Percentiles rank a stretch among this genome's conserved stretches.
These are phyloP conservation scores for Brassica nigra DNA, from an alignment of 345 rosid genomes.

Conservation along the genomic window DNA sequence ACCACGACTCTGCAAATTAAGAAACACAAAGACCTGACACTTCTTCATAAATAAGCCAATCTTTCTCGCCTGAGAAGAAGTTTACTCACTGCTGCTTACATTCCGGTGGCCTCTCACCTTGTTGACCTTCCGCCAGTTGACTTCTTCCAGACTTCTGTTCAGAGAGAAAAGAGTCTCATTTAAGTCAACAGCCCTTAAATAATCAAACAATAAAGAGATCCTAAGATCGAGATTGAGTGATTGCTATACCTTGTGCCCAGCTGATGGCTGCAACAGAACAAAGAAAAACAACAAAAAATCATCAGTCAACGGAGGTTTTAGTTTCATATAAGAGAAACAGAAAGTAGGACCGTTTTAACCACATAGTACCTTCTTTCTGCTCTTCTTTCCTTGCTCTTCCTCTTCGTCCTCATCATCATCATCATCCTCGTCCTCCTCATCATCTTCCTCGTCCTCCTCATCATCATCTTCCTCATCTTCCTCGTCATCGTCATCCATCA, in stretches of 20 bases:
- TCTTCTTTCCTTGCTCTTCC: conserved; percentile 18
- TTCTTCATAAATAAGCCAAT: background rate
- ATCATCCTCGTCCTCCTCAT: background rate
- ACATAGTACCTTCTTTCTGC: conserved; percentile 13
- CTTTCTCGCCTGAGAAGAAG: background rate
- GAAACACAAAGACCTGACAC: conserved; percentile 18
- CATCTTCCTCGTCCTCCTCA: background rate
- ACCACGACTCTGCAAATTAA: conserved; percentile 34
- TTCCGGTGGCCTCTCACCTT: conserved; percentile 87
- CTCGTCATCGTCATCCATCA: background rate
- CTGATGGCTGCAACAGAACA: conserved; percentile 49
- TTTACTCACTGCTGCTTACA: conserved; percentile 87
- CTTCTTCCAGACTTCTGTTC: conserved; percentile 62
- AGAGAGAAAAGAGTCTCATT: background rate
- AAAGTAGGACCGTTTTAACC: background rate
- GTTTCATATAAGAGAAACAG: background rate
- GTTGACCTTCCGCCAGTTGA: conserved; percentile 50
- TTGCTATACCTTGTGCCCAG: conserved; percentile 57
- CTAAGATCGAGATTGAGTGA: background rate
- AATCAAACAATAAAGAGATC: background rate
- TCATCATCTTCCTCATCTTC: background rate
- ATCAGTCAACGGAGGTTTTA: background rate
- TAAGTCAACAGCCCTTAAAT: background rate
- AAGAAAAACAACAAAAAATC: conserved; percentile 6
- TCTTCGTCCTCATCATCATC: conserved; percentile 43